Base-by-base conservation (phyloP, 208 protist genomes). In the Vickermania spadyakhi region DNA sequence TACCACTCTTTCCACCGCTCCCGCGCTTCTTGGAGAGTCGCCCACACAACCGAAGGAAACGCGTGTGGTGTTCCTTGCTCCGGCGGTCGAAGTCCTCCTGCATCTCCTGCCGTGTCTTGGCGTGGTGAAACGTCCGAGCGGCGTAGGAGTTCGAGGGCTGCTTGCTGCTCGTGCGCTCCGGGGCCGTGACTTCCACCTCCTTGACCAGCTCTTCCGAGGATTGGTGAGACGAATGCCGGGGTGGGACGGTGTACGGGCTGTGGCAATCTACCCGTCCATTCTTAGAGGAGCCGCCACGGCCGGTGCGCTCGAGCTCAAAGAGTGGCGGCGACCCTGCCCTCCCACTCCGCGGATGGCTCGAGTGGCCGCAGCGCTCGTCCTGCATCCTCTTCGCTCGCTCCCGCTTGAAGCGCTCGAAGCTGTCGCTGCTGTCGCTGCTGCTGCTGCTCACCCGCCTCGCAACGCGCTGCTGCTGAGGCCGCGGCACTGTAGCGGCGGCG, bases 11-110 rank as follows among this genome's bases (percentile, higher is more conserved):
- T 5, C 11, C 7, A 45, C 18, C 51, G 51, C 51, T 55, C n/a
- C 7, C 11, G n/a, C 21, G 5, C 7, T 23, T 11, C 7, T 18
- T 18, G n/a, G 51, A 11, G n/a, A 55, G 51, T 11, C 25, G 13
- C 5, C 51, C 51, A 27, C 51, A 55, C 11, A 55, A 23, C 7
- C 51, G 51, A 7, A 55, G 51, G 51, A 55, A 55, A 28, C 26
- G 5, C 13, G 7, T 11, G 26, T 55, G 51, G 21, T 55, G 51
- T 7, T 55, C 21, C 7, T 23, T 11, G 51, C 51, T 55, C 21
- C 13, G 51, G 5, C 51, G 51, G 21, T 55, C 51, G 21, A 28
- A 55, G 21, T 55, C 51, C 13, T 45, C 36, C 36, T 45, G 36
- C 36, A 45, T 45, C 36, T 45, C 11, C 36, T 45, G 36, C 36